Evolutionary conservation across 257 asterid species (phyloP), one percentile per base, ranked within the genome.

Genomic region (Solanum sparsipilum): DNA sequence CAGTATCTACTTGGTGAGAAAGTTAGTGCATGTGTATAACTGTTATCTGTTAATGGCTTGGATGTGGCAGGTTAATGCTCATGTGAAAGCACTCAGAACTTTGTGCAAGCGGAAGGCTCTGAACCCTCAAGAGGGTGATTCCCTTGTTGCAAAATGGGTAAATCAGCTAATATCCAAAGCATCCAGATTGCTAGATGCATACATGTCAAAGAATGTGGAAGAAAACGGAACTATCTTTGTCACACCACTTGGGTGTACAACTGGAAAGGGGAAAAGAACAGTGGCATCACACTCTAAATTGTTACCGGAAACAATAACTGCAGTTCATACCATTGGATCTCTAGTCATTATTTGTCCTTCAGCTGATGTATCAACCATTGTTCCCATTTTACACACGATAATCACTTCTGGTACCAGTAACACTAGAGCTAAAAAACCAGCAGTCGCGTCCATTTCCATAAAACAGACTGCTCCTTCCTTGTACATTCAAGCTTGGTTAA

Each of bases 41-140:
- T 65, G 38, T 67, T 25, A 67, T 86, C 41, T 38, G 60, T 67
- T 52, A 58, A 71, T 29, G 52, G 91, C 31, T 38, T 72, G 70
- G 41, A 83, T 92, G 78, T 90, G 90, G 87, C 96, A 97, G 99
- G 99, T 97, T 84, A 94, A 94, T 92, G 99, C 99, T 81, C 99
- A 96, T 87, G 95, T 96, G 82, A 97, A 94, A 93, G 98, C 98
- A 87, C 95, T 97, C 72, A 93, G 90, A 91, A 97, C 99, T 81
- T 89, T 97, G 71, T 96, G 99, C 96, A 93, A 89, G 87, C 86
- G 93, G 85, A 95, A 97, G 93, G 95, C 99, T 87, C 81, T 87
- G 75, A 87, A 88, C 85, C 73, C 87, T 32, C 93, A 91, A 73
- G 98, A 97, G 89, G 95, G 96, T 23, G 94, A 93, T 86, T 58